phyloP scores from a whole-genome alignment of 164 flowering plant species.

The Piper longum region DNA sequence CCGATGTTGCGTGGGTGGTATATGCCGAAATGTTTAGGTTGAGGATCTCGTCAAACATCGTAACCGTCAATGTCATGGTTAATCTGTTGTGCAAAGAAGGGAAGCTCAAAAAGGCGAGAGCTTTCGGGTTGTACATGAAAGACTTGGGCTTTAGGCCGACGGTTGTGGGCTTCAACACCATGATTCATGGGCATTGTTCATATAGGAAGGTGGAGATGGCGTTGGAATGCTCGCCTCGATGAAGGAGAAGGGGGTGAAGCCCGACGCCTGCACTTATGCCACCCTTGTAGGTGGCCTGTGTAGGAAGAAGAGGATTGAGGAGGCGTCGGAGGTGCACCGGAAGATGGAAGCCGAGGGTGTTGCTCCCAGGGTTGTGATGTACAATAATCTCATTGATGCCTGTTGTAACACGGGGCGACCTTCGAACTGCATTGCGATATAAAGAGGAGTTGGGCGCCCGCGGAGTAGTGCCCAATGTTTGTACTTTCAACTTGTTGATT shows the following conservation, averaged over 20 bases:
- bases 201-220: conserved; percentile 42
- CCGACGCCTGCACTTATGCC: conserved; percentile 52
- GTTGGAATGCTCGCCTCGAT: conserved; percentile 28
- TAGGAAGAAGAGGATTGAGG: conserved; percentile 43
- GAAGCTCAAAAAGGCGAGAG: conserved; percentile 68
- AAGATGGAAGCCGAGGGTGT: conserved; percentile 44
- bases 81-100: conserved; percentile 78
- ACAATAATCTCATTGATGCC: conserved; percentile 60
- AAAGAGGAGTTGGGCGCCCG: conserved; percentile 54
- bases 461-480: conserved; percentile 42
- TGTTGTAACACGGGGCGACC: conserved; percentile 50
- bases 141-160: conserved; percentile 48
- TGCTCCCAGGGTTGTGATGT: conserved; percentile 44
- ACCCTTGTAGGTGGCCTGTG: conserved; percentile 55
- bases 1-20: conserved; percentile 50
- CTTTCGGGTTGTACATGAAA: conserved; percentile 50
- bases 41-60: conserved; percentile 40
- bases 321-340: conserved; percentile 35
- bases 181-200: conserved; percentile 52
- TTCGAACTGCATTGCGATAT: conserved; percentile 41
- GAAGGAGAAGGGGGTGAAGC: conserved; percentile 37
- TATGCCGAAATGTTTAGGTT: conserved; percentile 78
- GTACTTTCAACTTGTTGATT: conserved; percentile 61
- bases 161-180: conserved; percentile 62
- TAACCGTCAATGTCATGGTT: conserved; percentile 73